A percentile compares a stretch with the other conserved stretches of the same genome.
Evolutionary conservation across 2,329 filamentous ascomycete genomes (phyloP).

Genomic region (Blastomyces emzantsi): DNA sequence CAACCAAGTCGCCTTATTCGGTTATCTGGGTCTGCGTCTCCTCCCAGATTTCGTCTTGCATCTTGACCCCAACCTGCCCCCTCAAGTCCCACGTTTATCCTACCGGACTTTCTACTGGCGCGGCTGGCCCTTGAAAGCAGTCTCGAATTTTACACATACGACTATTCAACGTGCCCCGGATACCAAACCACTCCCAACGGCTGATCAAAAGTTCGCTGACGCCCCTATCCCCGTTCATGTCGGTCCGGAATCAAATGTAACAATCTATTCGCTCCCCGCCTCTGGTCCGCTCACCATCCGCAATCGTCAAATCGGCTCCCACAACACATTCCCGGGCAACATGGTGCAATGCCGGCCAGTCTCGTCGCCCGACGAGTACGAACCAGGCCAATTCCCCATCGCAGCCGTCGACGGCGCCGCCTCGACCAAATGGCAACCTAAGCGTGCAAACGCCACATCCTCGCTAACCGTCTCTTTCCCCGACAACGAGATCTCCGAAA

Average conservation of each 20-base stretch:
- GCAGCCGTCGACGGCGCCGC: slow-evolving; percentile 57
- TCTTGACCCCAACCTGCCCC: slow-evolving; percentile 56
- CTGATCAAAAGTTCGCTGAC: slow-evolving; percentile 47
- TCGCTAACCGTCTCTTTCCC: slow-evolving; percentile 50
- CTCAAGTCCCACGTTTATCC: slow-evolving; percentile 52
- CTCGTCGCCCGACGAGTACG: slow-evolving; percentile 39
- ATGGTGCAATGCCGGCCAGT: slow-evolving; percentile 56
- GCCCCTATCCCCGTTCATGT: slow-evolving; percentile 51
- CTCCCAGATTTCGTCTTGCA: slow-evolving; percentile 50
- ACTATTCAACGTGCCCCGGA: slow-evolving; percentile 46
- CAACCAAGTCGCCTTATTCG: slow-evolving; percentile 58
- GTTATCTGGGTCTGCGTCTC: slow-evolving; percentile 56
- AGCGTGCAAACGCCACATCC: slow-evolving; percentile 40
- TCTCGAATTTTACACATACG: slow-evolving; percentile 57
- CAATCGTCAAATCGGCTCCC: slow-evolving; percentile 50
- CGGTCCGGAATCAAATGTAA: slow-evolving; percentile 37
- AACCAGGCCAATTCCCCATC: slow-evolving; percentile 60
- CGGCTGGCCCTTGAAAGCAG: slow-evolving; percentile 54
- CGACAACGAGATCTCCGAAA: slow-evolving; percentile 24
- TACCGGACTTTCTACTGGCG: slow-evolving; percentile 59
- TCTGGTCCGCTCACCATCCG: slow-evolving; percentile 46
- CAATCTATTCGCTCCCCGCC: slow-evolving; percentile 39
- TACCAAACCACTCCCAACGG: slow-evolving; percentile 40
- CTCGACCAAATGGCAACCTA: slow-evolving; percentile 59
- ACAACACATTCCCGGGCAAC: slow-evolving; percentile 50